phyloP scores from a whole-genome alignment of 352 stramenopile genomes.

The Phytophthora fragariaefolia region DNA sequence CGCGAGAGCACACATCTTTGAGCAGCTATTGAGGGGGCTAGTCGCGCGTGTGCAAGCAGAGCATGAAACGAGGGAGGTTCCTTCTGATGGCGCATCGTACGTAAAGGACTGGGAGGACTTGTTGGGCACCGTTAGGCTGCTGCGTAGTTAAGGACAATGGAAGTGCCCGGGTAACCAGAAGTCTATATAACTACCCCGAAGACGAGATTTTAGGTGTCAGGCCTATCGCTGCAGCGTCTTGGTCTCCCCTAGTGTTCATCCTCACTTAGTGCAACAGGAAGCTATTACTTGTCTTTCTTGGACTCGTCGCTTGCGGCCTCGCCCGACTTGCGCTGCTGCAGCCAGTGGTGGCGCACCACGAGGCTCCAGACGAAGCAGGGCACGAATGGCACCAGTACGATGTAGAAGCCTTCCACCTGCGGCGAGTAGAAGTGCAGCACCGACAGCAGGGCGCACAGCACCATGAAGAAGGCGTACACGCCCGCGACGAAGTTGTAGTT shows the following conservation, averaged over 20 bases:
- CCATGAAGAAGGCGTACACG: constrained; percentile 76
- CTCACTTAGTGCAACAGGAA: too few relatives aligned
- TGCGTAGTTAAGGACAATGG: constrained; percentile 13
- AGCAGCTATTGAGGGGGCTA: constrained; percentile 26
- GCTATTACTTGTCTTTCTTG: constrained; percentile 51
- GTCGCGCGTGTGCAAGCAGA: constrained; percentile 23
- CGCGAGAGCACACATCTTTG: constrained; percentile 15
- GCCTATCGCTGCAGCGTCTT: too few relatives aligned
- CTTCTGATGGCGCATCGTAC: not conserved
- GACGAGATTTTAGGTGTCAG: too few relatives aligned
- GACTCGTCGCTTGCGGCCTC: constrained; percentile 15
- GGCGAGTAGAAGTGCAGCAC: constrained; percentile 68
- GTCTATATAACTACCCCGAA: not conserved
- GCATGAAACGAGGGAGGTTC: constrained; percentile 4
- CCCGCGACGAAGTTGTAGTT: constrained; percentile 92
- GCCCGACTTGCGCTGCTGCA: constrained; percentile 35
- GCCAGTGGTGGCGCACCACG: constrained; percentile 78
- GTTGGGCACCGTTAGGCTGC: constrained; percentile 20
- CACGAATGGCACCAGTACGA: constrained; percentile 82
- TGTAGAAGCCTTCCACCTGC: constrained; percentile 84
- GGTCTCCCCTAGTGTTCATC: too few relatives aligned
- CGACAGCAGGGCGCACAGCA: constrained; percentile 63
- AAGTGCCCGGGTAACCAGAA: not conserved
- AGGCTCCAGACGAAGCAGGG: constrained; percentile 88
- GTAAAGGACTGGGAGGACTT: constrained; percentile 15